Evolutionary conservation across 306 rosid genomes (phyloP).

Genomic region (Prosopis cineraria): DNA sequence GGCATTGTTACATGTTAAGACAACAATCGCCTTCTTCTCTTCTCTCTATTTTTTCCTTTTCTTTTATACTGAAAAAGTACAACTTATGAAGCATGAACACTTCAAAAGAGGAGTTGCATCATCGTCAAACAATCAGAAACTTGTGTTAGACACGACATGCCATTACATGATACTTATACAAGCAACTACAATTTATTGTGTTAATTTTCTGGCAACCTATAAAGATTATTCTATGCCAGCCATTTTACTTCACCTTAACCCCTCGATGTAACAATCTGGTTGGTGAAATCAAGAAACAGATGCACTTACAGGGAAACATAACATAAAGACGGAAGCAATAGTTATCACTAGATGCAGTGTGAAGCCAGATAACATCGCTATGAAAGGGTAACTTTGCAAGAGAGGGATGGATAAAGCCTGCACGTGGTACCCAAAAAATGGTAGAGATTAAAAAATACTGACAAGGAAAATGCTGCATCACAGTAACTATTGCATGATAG

Average conservation of each 20-base stretch:
- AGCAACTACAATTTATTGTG: not conserved
- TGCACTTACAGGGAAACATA: constrained; percentile 58
- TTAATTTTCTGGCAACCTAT: not conserved
- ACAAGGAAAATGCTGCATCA: constrained; percentile 1
- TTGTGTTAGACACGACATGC: too few relatives aligned
- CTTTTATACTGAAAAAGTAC: not conserved
- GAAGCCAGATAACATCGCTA: constrained; percentile 56
- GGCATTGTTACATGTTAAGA: too few relatives aligned
- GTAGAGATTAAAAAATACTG: not conserved
- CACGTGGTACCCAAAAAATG: constrained; percentile 12
- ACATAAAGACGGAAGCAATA: constrained; percentile 49
- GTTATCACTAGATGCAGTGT: constrained; percentile 44
- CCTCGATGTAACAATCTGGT: not conserved
- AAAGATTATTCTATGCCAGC: too few relatives aligned
- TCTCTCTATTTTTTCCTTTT: not conserved
- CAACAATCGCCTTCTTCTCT: not conserved
- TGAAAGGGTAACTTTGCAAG: constrained; percentile 60
- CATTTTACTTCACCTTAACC: too few relatives aligned
- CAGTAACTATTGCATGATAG: not conserved
- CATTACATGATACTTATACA: too few relatives aligned
- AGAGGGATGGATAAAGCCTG: constrained; percentile 71
- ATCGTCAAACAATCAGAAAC: too few relatives aligned
- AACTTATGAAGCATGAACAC: not conserved
- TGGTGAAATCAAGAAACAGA: not conserved
- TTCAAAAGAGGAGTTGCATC: not conserved